phyloP scores from a whole-genome alignment of 495 filamentous ascomycete genomes.

The Elaphomyces granulatus region DNA sequence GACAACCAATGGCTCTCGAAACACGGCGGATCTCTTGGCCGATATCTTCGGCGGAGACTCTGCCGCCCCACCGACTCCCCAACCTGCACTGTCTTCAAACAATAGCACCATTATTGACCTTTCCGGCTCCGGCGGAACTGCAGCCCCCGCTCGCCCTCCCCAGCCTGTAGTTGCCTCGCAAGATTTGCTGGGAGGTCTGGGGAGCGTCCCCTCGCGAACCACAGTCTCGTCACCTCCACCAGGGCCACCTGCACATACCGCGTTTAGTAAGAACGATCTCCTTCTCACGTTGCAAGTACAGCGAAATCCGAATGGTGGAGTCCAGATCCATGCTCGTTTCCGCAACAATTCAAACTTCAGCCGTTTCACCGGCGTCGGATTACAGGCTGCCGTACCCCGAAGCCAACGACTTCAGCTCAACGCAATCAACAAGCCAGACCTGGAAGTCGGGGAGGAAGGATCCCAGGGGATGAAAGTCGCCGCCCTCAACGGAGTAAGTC shows the following conservation, averaged over 20 bases:
- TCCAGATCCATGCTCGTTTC: constrained; percentile 72
- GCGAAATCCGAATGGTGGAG: constrained; percentile 54
- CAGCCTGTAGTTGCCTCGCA: constrained; percentile 29
- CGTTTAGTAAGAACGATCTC: constrained; percentile 77
- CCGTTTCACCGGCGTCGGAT: constrained; percentile 51
- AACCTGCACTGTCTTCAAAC: constrained; percentile 30
- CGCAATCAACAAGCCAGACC: constrained; percentile 64
- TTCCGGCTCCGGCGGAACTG: constrained; percentile 35
- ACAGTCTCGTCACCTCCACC: constrained; percentile 28
- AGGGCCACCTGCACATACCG: constrained; percentile 40
- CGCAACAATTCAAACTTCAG: constrained; percentile 53
- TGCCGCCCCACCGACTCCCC: constrained; percentile 40
- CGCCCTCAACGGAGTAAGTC: constrained; percentile 73
- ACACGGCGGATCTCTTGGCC: constrained; percentile 74
- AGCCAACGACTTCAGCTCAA: constrained; percentile 83
- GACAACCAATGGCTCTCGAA: constrained; percentile 49
- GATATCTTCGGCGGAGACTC: constrained; percentile 54
- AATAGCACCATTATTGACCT: constrained; percentile 80
- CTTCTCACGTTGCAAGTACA: constrained; percentile 68
- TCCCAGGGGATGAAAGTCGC: constrained; percentile 76
- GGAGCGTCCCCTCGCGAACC: constrained; percentile 28
- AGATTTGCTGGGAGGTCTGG: constrained; percentile 34
- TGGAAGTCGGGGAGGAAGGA: constrained; percentile 66
- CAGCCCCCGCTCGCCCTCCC: constrained; percentile 13
- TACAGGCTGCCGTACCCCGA: constrained; percentile 94